phyloP scores from a whole-genome alignment of 306 rosid genomes.

The Vicia villosa region DNA sequence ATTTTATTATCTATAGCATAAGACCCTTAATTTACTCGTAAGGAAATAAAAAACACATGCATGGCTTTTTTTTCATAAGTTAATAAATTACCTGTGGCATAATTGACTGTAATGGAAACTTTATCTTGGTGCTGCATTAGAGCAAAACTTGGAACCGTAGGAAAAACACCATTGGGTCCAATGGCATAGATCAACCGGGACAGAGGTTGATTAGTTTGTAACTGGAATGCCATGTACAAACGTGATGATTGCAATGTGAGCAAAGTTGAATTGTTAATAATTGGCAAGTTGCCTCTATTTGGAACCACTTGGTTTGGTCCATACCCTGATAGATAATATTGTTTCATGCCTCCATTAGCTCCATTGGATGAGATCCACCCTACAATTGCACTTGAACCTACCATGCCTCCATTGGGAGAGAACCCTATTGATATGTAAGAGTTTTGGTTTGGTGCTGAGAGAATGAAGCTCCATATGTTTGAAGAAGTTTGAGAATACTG shows the following conservation, averaged over 20 bases:
- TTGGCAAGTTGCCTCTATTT: slow-evolving; percentile 52
- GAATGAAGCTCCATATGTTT: slow-evolving; percentile 68
- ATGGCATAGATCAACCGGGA: slow-evolving; percentile 51
- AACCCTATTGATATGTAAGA: slow-evolving; percentile 73
- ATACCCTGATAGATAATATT: slow-evolving; percentile 57
- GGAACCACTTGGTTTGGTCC: slow-evolving; percentile 52
- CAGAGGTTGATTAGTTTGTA: slow-evolving; percentile 46
- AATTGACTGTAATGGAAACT: slow-evolving; percentile 51
- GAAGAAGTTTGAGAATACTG: slow-evolving; percentile 59
- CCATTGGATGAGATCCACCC: slow-evolving; percentile 65
- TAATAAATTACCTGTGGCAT: slow-evolving; percentile 52
- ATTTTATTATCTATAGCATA: background rate
- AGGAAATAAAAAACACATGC: background rate
- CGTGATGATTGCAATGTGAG: slow-evolving; percentile 53
- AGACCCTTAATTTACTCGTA: background rate
- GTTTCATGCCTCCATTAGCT: slow-evolving; percentile 45
- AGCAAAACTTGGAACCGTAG: slow-evolving; percentile 52
- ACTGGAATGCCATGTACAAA: slow-evolving; percentile 58
- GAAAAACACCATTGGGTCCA: slow-evolving; percentile 53
- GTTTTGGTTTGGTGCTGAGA: slow-evolving; percentile 57
- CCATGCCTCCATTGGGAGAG: slow-evolving; percentile 68
- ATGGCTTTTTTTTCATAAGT: slow-evolving; percentile 26
- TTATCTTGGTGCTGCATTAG: slow-evolving; percentile 53
- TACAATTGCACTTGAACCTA: slow-evolving; percentile 78
- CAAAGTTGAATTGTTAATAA: slow-evolving; percentile 49